Conservation (phyloP, 257 asterid genomes). For the Linaria vulgaris region DNA sequence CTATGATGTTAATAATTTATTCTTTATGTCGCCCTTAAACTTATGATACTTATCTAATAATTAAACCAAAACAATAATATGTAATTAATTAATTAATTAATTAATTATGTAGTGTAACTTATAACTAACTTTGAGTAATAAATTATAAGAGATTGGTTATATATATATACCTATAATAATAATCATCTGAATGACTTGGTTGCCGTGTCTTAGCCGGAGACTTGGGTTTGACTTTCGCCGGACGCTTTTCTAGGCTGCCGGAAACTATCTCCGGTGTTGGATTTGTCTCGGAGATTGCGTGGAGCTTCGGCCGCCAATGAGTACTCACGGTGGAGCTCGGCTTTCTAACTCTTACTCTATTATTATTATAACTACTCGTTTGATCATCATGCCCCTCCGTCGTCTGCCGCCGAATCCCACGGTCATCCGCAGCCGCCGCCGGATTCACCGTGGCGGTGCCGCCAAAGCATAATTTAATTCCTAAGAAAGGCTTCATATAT, state of each 20-base stretch:
- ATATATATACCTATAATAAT: conserved; percentile 12
- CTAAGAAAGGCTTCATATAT: conserved; percentile 38
- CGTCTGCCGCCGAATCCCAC: not conserved
- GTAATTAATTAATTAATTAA: too few species aligned
- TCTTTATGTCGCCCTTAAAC: too few species aligned
- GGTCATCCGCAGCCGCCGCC: conserved; percentile 24
- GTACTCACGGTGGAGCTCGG: conserved; percentile 15
- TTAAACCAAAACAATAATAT: too few species aligned
- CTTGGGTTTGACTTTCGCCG: conserved; percentile 25
- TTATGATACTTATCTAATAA: too few species aligned
- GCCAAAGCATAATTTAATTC: conserved; percentile 41
- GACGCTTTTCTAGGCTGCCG: conserved; percentile 4
- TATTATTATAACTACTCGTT: too few species aligned
- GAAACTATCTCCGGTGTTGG: conserved; percentile 17
- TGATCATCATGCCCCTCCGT: conserved; percentile 7
- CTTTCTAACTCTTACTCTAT: not conserved
- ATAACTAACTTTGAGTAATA: too few species aligned
- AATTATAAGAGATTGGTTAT: too few species aligned
- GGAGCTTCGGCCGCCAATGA: conserved; percentile 56
- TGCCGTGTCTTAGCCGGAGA: conserved; percentile 26
- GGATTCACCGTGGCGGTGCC: conserved; percentile 31
- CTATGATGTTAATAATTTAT: too few species aligned
- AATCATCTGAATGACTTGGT: conserved; percentile 20
- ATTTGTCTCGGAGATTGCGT: conserved; percentile 43
- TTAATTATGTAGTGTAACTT: too few species aligned